A percentile compares a stretch with the other conserved stretches of the same genome.
Conservation (phyloP, 148 eudicot genomes). For the Rhododendron kiyosumense region DNA sequence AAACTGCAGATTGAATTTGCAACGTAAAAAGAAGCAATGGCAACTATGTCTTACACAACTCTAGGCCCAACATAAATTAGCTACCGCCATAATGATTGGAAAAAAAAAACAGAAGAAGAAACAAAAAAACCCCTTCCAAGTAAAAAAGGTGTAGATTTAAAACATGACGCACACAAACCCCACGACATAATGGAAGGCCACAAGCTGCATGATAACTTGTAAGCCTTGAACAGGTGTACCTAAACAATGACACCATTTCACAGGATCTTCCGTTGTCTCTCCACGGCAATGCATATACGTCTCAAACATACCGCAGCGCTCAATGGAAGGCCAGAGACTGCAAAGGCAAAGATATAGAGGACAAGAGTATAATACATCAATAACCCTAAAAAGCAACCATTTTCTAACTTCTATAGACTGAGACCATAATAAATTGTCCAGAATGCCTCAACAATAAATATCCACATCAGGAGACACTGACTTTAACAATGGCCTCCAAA, state of each 20-base stretch:
- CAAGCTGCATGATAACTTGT: neutral
- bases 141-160: neutral
- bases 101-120: neutral
- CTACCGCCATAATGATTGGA: neutral
- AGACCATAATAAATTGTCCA: neutral
- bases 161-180: neutral
- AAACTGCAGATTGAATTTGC: neutral
- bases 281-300: neutral
- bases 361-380: neutral
- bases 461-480: neutral
- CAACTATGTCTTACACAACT: neutral
- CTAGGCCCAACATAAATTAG: neutral
- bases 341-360: neutral
- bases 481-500: neutral
- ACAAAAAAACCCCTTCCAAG: neutral
- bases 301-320: neutral
- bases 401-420: neutral
- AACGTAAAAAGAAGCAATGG: neutral
- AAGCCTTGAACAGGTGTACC: neutral
- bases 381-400: neutral
- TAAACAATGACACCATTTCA: neutral
- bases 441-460: neutral
- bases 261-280: neutral
- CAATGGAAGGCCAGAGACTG: neutral
- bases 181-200: neutral